Evolutionary conservation across 176 grass and related monocot species (phyloP).

Genomic region (Echinochloa phyllopogon): DNA sequence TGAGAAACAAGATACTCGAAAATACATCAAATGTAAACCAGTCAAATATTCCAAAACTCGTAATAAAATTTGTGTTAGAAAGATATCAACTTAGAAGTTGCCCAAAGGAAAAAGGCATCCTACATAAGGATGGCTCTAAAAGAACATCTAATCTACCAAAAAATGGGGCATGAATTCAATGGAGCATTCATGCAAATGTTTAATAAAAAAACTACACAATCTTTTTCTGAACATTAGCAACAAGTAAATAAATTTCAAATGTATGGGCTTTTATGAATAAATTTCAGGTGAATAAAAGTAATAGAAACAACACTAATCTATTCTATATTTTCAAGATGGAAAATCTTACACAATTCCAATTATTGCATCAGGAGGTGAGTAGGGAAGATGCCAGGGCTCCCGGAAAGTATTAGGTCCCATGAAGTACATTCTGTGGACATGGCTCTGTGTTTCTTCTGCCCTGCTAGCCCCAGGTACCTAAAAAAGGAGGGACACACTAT

Average conservation of each 20-base stretch:
- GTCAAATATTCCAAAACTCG: background rate
- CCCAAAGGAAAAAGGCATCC: background rate
- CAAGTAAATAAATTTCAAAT: constrained; percentile 22
- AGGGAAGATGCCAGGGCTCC: constrained; percentile 98
- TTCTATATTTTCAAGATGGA: constrained; percentile 18
- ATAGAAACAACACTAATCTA: constrained; percentile 11
- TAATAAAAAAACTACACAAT: background rate
- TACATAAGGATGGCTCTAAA: background rate
- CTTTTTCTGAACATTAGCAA: constrained; percentile 6
- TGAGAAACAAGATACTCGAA: background rate
- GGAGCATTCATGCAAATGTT: background rate
- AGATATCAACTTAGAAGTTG: background rate
- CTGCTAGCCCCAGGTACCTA: constrained; percentile 95
- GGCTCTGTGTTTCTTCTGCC: constrained; percentile 95
- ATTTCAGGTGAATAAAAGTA: constrained; percentile 26
- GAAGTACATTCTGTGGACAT: constrained; percentile 97
- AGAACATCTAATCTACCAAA: constrained; percentile 22
- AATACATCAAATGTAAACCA: background rate
- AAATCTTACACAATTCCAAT: constrained; percentile 97
- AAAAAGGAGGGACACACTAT: constrained; percentile 19
- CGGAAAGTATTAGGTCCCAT: constrained; percentile 99
- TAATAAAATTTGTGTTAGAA: background rate
- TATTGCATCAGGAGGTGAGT: constrained; percentile 96
- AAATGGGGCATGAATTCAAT: background rate
- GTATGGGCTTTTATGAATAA: background rate